Percentiles rank a stretch among this genome's conserved stretches.
phyloP scores from a whole-genome alignment of 1,139 yeast genomes.

The Chernovozyma aurita region DNA sequence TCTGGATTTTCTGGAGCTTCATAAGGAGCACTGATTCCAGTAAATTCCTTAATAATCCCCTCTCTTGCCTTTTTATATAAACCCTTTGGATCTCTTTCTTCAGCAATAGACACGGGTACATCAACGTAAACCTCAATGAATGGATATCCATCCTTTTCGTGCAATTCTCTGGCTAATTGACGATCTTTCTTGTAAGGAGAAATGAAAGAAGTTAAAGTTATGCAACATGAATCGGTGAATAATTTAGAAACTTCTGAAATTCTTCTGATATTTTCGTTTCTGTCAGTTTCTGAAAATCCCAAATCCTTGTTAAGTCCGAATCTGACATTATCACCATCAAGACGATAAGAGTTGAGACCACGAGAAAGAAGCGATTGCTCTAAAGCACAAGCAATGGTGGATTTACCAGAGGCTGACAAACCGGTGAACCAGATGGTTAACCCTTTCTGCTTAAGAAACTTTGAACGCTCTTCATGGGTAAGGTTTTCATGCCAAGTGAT shows the following conservation, averaged over 20 bases:
- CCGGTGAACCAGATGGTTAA: conserved; percentile 95
- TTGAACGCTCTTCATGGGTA: conserved; percentile 74
- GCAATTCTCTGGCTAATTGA: conserved; percentile 78
- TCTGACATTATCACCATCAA: conserved; percentile 93
- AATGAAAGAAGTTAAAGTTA: conserved; percentile 86
- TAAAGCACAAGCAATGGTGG: conserved; percentile 91
- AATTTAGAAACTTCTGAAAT: conserved; percentile 88
- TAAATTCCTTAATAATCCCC: conserved; percentile 89
- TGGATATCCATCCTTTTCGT: conserved; percentile 68
- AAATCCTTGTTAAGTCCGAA: conserved; percentile 92
- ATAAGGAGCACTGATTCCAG: conserved; percentile 94
- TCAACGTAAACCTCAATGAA: conserved; percentile 89
- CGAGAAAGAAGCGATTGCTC: conserved; percentile 74
- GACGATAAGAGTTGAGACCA: conserved; percentile 71
- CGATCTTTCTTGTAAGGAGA: conserved; percentile 87
- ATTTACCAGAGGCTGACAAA: conserved; percentile 89
- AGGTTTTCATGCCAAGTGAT: conserved; percentile 95
- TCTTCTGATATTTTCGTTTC: conserved; percentile 92
- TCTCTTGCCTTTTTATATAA: conserved; percentile 94
- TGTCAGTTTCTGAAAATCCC: conserved; percentile 86
- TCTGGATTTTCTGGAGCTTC: conserved; percentile 88
- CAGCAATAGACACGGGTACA: conserved; percentile 91
- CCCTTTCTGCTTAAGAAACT: conserved; percentile 74
- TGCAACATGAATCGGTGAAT: conserved; percentile 83
- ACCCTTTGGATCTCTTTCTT: conserved; percentile 95